Conservation (phyloP, 495 filamentous ascomycete genomes). For the Neurospora sp. region DNA sequence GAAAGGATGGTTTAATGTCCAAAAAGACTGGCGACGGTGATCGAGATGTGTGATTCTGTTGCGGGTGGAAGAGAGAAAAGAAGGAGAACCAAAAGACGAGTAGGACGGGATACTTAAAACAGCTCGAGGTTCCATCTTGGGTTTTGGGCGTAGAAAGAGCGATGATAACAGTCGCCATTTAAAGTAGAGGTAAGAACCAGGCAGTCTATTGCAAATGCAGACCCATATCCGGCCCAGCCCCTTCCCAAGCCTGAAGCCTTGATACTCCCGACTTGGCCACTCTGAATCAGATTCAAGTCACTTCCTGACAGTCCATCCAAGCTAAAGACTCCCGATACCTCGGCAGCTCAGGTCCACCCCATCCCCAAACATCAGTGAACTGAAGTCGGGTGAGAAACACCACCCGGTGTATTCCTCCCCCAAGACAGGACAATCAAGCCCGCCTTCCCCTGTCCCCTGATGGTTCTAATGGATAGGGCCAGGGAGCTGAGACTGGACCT, state of each 20-base stretch:
- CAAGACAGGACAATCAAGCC: too few species aligned
- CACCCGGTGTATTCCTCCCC: too few species aligned
- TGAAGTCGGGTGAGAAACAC: not conserved
- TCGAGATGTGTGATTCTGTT: not conserved
- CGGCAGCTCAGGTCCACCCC: not conserved
- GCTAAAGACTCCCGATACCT: not conserved
- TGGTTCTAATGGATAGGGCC: not conserved
- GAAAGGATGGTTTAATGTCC: not conserved
- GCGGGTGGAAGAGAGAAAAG: not conserved
- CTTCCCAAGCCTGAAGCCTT: not conserved
- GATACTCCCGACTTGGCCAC: not conserved
- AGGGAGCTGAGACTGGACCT: not conserved
- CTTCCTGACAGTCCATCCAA: not conserved
- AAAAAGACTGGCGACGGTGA: not conserved
- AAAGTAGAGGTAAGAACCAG: not conserved
- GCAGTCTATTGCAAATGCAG: not conserved
- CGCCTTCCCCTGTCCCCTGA: too few species aligned
- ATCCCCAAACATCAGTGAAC: not conserved
- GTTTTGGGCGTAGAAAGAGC: not conserved
- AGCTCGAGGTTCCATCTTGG: not conserved
- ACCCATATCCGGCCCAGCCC: not conserved
- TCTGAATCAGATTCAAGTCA: not conserved
- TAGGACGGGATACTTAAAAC: not conserved
- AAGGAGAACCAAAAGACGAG: not conserved
- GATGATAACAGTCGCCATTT: not conserved